Evolutionary conservation across 306 rosid species (phyloP), one percentile per base, ranked within the genome.

Genomic region (Mimosa bimucronata): DNA sequence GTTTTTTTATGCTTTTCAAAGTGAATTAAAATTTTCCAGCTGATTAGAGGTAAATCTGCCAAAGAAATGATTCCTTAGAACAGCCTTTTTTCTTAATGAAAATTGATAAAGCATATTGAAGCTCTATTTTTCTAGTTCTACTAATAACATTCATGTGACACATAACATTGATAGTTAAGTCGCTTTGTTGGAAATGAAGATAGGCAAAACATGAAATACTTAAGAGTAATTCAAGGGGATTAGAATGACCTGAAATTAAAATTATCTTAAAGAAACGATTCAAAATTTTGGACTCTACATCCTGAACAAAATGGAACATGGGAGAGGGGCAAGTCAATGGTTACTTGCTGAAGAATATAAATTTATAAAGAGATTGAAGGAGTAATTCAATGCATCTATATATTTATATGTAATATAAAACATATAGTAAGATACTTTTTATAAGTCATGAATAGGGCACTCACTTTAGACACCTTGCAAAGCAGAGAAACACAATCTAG

Each of bases 1-100:
- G 23, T 73, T 61, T 74, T n/a, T 48, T 4, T 42, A 48, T 73
- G 30, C 77, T 57, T n/a, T 60, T 73, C 18, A 46, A 28, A 73
- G 4, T 61, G 50, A 64, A 42, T 60, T 11, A 21, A 66, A 62
- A 14, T 9, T 37, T 52, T 58, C 37, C 7, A 21, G 34, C 28
- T 66, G 8, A 31, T 38, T 68, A 19, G 9, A 68, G 60, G 41
- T 70, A 77, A 19, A 48, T 46, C 25, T 41, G 38, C 66, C n/a
- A 48, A 82, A 55, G 45, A 42, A 60, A 40, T 74, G 31, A 48
- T 74, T 74, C 58, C 72, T 9, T 66, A 66, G 66, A 31, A 58
- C 14, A 61, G 30, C 67, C 3, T 48, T 48, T 46, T 40, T 19
- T 70, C 45, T 69, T 28, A 29, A n/a, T 41, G 29, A 70, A 25